Percentiles rank a stretch among this genome's conserved stretches.
phyloP scores from a whole-genome alignment of 441 rosid genomes.

The Adansonia madagascariensis region DNA sequence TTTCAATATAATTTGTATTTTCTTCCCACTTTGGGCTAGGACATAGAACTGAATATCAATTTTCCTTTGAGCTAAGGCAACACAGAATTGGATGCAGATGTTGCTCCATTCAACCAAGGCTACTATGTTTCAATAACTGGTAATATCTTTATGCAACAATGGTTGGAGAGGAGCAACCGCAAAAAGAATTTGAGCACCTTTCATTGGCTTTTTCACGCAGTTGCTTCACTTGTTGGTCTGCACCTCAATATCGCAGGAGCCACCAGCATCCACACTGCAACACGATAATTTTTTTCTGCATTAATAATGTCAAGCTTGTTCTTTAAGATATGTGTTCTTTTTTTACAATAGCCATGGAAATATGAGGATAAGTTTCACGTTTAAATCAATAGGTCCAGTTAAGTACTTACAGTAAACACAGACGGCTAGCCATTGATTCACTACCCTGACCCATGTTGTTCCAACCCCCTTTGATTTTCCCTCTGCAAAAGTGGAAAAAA shows the following conservation, averaged over 20 bases:
- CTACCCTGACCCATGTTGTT: slow-evolving; percentile 94
- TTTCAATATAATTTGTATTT: neutral
- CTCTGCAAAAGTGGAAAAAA: slow-evolving; percentile 46
- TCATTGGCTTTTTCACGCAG: slow-evolving; percentile 32
- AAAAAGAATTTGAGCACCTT: no score
- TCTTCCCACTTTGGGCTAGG: slow-evolving; percentile 3
- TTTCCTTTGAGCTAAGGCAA: neutral
- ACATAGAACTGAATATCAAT: neutral
- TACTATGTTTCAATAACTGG: neutral
- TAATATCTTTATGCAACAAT: neutral
- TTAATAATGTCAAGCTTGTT: no score
- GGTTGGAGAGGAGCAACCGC: no score
- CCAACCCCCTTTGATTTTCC: slow-evolving; percentile 99
- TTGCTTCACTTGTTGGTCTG: slow-evolving; percentile 45
- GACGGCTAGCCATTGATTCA: slow-evolving; percentile 94
- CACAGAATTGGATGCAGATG: neutral
- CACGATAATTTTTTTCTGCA: neutral
- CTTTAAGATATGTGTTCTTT: no score
- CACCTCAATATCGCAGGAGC: slow-evolving; percentile 69
- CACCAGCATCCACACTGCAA: slow-evolving; percentile 92
- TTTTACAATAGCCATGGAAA: neutral
- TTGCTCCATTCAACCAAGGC: neutral
- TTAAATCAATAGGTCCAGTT: neutral
- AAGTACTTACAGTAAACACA: slow-evolving; percentile 76
- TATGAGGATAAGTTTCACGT: neutral